Conservation (phyloP, 23 red algal genomes). For the Gracilaria caudata region DNA sequence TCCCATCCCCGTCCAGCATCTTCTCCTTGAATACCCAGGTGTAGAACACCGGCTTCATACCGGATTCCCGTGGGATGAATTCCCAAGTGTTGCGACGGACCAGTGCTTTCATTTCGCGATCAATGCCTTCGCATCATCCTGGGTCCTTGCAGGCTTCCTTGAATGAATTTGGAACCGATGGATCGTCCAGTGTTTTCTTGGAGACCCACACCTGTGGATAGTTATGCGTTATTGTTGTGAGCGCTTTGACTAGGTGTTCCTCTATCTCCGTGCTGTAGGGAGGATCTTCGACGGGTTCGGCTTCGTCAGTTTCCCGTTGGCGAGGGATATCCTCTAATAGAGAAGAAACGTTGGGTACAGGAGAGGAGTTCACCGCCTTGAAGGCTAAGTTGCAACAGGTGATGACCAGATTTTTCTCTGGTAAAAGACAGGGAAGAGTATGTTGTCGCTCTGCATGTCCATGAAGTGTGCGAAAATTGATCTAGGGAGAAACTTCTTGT, state of each 20-base stretch:
- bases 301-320: background rate
- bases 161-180: background rate
- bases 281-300: background rate
- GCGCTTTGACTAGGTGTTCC: background rate
- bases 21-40: conserved; percentile 10
- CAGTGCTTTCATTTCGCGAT: background rate
- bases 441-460: conserved; percentile 4
- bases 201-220: conserved; percentile 6
- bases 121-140: conserved; percentile 19
- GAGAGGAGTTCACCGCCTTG: background rate
- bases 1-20: background rate
- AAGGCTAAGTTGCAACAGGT: background rate
- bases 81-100: conserved; percentile 1
- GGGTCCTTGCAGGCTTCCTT: background rate
- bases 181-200: conserved; percentile 19
- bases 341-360: background rate
- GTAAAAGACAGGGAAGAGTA: background rate
- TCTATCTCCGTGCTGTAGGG: background rate
- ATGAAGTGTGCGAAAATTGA: background rate
- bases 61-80: background rate
- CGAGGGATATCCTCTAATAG: background rate
- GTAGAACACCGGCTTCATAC: background rate
- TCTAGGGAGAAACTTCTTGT: conserved; percentile 23
- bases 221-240: background rate
- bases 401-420: too few species aligned